phyloP scores from a whole-genome alignment of 1,284 basidiomycete species.

The Ceratorhiza oryzae-sativae region DNA sequence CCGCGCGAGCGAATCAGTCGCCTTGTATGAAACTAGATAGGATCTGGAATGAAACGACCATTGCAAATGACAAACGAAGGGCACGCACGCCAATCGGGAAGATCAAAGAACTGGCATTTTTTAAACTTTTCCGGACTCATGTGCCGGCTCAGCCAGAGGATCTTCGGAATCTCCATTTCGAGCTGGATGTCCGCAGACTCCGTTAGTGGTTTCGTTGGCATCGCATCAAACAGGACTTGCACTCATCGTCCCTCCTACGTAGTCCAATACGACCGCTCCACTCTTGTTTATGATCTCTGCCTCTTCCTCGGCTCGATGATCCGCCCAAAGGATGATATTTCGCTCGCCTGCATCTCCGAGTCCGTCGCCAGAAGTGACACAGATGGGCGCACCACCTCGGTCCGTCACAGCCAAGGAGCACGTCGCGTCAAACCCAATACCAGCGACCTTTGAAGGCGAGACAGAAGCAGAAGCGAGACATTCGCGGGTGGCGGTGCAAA shows the following conservation, averaged over 20 bases:
- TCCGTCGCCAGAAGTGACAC: constrained; percentile 75
- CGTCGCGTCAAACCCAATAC: constrained; percentile 95
- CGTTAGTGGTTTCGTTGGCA: neutral
- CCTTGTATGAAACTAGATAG: constrained; percentile 78
- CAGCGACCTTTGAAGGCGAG: constrained; percentile 73
- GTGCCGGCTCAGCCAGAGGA: constrained; percentile 93
- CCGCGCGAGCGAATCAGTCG: constrained; percentile 79
- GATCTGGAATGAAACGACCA: neutral
- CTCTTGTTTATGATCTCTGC: constrained; percentile 89
- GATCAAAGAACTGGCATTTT: constrained; percentile 92
- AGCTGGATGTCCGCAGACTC: constrained; percentile 59
- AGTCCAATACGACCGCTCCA: constrained; percentile 86
- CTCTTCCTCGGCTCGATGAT: constrained; percentile 93
- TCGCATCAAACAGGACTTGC: constrained; percentile 58
- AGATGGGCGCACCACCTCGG: constrained; percentile 74
- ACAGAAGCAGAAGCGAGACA: constrained; percentile 72
- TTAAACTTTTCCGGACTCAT: constrained; percentile 81
- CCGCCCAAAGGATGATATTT: constrained; percentile 92
- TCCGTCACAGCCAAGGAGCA: constrained; percentile 93
- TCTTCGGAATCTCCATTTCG: constrained; percentile 97
- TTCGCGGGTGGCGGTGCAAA: constrained; percentile 72
- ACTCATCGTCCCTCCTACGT: constrained; percentile 96
- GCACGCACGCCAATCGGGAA: constrained; percentile 80
- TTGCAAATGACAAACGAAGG: neutral
- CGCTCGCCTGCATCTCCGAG: constrained; percentile 71